These are phyloP conservation scores for Penicillium sp. DNA, from an alignment of 2,329 filamentous ascomycete species.

Conservation along the genomic window DNA sequence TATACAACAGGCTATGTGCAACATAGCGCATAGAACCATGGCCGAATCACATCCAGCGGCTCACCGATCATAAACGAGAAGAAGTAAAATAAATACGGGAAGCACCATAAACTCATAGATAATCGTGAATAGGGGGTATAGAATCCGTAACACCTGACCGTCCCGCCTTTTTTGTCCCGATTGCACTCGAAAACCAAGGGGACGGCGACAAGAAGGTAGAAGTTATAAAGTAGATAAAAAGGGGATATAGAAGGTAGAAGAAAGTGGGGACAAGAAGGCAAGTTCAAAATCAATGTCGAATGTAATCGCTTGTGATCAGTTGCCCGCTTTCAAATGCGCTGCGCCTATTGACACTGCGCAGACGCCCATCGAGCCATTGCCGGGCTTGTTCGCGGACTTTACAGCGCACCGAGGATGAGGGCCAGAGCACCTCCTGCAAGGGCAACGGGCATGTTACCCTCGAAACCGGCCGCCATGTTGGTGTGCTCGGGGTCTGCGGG, in stretches of 20 bases:
- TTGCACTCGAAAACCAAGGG: conserved; percentile 8
- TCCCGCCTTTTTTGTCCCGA: conserved; percentile 12
- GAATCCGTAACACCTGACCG: conserved; percentile 29
- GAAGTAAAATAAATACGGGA: conserved; percentile 27
- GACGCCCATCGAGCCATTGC: conserved; percentile 7
- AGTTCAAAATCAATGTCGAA: background rate
- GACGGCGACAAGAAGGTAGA: conserved; percentile 26
- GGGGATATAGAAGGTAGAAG: conserved; percentile 22
- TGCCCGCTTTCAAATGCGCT: conserved; percentile 3
- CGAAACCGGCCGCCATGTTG: conserved; percentile 27
- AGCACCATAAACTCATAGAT: conserved; percentile 41
- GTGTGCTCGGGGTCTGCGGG: conserved; percentile 25
- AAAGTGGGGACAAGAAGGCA: conserved; percentile 22
- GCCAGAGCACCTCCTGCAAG: conserved; percentile 45
- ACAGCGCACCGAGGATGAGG: conserved; percentile 43
- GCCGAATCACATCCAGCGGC: conserved; percentile 15
- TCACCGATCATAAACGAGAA: conserved; percentile 22
- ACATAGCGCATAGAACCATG: conserved; percentile 11
- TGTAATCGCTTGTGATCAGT: conserved; percentile 16
- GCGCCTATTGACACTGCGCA: conserved; percentile 4
- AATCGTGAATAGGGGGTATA: conserved; percentile 40
- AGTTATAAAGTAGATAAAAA: conserved; percentile 17
- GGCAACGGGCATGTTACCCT: conserved; percentile 35
- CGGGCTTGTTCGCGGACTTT: conserved; percentile 19
- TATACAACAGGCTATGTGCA: conserved; percentile 16